These are phyloP conservation scores for Kingdonia uniflora DNA, from an alignment of 164 flowering plant genomes.

Conservation along the genomic window DNA sequence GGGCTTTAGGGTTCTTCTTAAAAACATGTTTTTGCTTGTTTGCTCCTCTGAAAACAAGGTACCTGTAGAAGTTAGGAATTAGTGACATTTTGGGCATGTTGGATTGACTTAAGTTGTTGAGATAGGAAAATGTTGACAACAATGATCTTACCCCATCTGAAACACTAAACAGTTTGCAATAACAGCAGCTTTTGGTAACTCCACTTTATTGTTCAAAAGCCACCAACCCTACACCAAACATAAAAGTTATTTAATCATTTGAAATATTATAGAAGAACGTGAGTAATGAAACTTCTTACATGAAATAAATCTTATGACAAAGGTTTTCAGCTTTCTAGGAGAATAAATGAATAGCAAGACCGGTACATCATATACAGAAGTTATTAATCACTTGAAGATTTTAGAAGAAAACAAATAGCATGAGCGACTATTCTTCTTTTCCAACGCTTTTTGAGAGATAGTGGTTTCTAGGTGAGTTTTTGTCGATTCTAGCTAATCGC, in stretches of 20 bases:
- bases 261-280: slow-evolving; percentile 1
- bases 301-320: too few relatives aligned
- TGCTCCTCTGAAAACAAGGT: slow-evolving; percentile 81
- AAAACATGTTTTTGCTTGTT: slow-evolving; percentile 88
- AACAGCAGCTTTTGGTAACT: slow-evolving; percentile 58
- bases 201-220: slow-evolving; percentile 76
- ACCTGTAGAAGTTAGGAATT: slow-evolving; percentile 28
- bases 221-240: slow-evolving; percentile 73
- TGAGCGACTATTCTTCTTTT: too few relatives aligned
- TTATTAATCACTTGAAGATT: too few relatives aligned
- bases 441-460: too few relatives aligned
- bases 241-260: background rate
- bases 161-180: slow-evolving; percentile 69
- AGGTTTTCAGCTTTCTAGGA: too few relatives aligned
- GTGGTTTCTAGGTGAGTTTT: too few relatives aligned
- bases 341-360: too few relatives aligned
- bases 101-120: background rate
- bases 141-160: slow-evolving; percentile 52
- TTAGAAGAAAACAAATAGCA: too few relatives aligned
- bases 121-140: background rate
- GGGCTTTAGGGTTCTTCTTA: slow-evolving; percentile 81
- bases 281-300: too few relatives aligned
- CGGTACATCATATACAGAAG: too few relatives aligned
- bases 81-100: slow-evolving; percentile 5
- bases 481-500: too few relatives aligned